Conservation (phyloP, 2,329 filamentous ascomycete species). For the Colletotrichum theobromicola region DNA sequence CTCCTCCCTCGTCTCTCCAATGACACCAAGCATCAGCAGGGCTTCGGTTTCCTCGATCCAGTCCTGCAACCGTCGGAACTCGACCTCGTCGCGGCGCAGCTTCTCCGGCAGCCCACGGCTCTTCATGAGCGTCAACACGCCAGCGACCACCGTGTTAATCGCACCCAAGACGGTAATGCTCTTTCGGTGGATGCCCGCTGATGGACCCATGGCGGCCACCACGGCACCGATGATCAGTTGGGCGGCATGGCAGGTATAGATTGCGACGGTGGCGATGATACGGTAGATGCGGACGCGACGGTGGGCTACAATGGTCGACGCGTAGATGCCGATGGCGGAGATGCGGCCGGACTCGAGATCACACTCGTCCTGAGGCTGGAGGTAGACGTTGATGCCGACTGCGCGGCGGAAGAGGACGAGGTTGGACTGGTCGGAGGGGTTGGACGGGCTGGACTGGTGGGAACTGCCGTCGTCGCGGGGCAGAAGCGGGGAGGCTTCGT, state of each 20-base stretch:
- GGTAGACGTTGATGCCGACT: constrained; percentile 44
- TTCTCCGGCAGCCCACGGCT: constrained; percentile 55
- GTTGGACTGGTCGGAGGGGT: constrained; percentile 38
- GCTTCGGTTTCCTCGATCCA: constrained; percentile 61
- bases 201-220: constrained; percentile 50
- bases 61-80: constrained; percentile 52
- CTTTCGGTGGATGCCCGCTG: constrained; percentile 52
- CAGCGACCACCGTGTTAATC: constrained; percentile 67
- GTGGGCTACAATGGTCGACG: constrained; percentile 37
- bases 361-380: constrained; percentile 22
- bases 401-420: constrained; percentile 48
- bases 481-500: background rate
- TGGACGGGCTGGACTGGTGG: background rate
- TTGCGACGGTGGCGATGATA: constrained; percentile 35
- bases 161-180: constrained; percentile 64
- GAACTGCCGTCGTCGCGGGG: background rate
- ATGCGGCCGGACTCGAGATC: constrained; percentile 39
- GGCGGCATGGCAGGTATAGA: constrained; percentile 47
- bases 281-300: constrained; percentile 36
- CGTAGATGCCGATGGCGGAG: constrained; percentile 46
- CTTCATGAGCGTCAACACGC: constrained; percentile 61
- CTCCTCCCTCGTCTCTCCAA: constrained; percentile 46
- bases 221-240: constrained; percentile 54
- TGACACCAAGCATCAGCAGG: constrained; percentile 43
- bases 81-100: constrained; percentile 49